Percentiles rank a stretch among this genome's conserved stretches.
Conservation (phyloP, 2,329 filamentous ascomycete genomes). For the Chaetomiaceae sp. region DNA sequence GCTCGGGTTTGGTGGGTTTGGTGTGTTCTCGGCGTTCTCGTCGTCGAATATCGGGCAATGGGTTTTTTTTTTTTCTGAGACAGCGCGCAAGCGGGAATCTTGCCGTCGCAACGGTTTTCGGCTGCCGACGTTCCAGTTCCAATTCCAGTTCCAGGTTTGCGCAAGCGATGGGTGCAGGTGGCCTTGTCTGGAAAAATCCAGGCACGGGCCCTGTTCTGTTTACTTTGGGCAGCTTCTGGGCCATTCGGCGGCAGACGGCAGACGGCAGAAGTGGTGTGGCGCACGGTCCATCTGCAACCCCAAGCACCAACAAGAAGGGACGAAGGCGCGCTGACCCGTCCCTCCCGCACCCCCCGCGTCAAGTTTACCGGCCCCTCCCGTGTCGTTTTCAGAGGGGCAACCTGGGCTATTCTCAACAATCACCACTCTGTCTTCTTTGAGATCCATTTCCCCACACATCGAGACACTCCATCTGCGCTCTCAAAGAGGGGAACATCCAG, state of each 20-base stretch:
- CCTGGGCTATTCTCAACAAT: too few relatives aligned
- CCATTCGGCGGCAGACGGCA: slow-evolving; percentile 12
- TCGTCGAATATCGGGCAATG: neutral
- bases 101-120: neutral
- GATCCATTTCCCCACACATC: too few relatives aligned
- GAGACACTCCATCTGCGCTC: neutral
- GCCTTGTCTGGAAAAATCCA: slow-evolving; percentile 18
- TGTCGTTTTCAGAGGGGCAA: neutral
- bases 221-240: slow-evolving; percentile 23
- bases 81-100: too few relatives aligned
- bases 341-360: slow-evolving; percentile 6
- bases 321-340: slow-evolving; percentile 6
- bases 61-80: neutral
- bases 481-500: neutral
- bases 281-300: slow-evolving; percentile 15
- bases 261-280: slow-evolving; percentile 10
- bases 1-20: too few relatives aligned
- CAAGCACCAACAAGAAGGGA: neutral
- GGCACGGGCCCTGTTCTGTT: slow-evolving; percentile 23
- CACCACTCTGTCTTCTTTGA: too few relatives aligned
- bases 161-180: slow-evolving; percentile 19
- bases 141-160: slow-evolving; percentile 7
- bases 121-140: too few relatives aligned
- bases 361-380: slow-evolving; percentile 10
- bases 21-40: neutral